Percentiles rank a stretch among this genome's conserved stretches.
These are phyloP conservation scores for Coemansia sp. DNA, from an alignment of 192 early-diverging fungal species.

Conservation along the genomic window DNA sequence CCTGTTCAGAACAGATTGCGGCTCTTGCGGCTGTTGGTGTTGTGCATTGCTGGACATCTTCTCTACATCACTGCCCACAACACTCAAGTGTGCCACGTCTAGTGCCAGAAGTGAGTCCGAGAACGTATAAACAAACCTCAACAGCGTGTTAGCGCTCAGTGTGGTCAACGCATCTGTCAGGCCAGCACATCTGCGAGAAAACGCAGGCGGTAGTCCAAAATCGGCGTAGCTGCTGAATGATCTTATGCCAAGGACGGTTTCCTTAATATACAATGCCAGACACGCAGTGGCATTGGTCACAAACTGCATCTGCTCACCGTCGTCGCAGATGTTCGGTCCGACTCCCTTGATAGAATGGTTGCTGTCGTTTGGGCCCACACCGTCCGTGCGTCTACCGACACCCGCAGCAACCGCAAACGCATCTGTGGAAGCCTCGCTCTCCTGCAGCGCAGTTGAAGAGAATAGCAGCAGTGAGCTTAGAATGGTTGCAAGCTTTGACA, in stretches of 20 bases:
- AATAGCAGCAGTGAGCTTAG: slow-evolving; percentile 47
- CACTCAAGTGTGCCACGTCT: slow-evolving; percentile 10
- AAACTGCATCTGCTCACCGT: slow-evolving; percentile 40
- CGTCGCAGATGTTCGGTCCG: not conserved
- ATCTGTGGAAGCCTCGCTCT: slow-evolving; percentile 48
- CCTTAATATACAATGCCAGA: slow-evolving; percentile 17
- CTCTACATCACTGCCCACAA: not conserved
- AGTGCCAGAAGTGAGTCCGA: slow-evolving; percentile 17
- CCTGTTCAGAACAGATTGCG: slow-evolving; percentile 7
- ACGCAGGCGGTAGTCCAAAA: not conserved
- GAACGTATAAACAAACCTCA: slow-evolving; percentile 22
- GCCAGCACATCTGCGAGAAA: slow-evolving; percentile 10
- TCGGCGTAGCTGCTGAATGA: no score
- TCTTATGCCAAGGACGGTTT: not conserved
- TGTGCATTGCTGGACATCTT: not conserved
- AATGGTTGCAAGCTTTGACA: slow-evolving; percentile 24
- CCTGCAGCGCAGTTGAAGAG: slow-evolving; percentile 38
- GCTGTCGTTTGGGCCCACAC: not conserved
- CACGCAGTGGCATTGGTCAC: slow-evolving; percentile 40
- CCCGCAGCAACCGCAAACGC: slow-evolving; percentile 45
- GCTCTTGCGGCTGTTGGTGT: not conserved
- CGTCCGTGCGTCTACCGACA: not conserved
- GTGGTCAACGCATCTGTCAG: slow-evolving; percentile 34
- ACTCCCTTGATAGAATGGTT: slow-evolving; percentile 7
- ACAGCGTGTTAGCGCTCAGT: slow-evolving; percentile 22